A percentile compares a stretch with the other conserved stretches of the same genome.
Evolutionary conservation across 495 filamentous ascomycete genomes (phyloP).

Genomic region (Pseudoneurospora amorphoporcata): DNA sequence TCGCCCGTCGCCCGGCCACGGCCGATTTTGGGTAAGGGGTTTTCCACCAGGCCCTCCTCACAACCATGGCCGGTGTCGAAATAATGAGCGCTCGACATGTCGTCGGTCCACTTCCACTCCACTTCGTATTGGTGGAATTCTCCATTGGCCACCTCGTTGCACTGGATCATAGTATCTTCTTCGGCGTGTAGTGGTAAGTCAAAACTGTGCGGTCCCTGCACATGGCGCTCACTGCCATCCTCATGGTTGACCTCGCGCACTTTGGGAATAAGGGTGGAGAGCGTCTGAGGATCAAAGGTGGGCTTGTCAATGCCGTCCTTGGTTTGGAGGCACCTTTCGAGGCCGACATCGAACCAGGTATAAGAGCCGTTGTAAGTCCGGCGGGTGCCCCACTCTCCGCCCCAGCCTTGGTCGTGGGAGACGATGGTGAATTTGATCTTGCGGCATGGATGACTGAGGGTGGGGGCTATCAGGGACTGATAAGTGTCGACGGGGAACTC

Average conservation of each 20-base stretch:
- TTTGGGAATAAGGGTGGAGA: neutral
- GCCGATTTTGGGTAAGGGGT: slow-evolving; percentile 30
- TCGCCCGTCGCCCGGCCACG: slow-evolving; percentile 45
- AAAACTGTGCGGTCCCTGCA: slow-evolving; percentile 6
- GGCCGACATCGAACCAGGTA: slow-evolving; percentile 63
- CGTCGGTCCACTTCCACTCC: slow-evolving; percentile 46
- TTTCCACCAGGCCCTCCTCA: slow-evolving; percentile 19
- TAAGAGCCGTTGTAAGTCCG: slow-evolving; percentile 47
- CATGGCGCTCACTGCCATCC: neutral
- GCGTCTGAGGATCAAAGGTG: neutral
- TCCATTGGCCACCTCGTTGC: slow-evolving; percentile 33
- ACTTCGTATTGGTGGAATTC: slow-evolving; percentile 34
- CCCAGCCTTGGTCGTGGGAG: slow-evolving; percentile 61
- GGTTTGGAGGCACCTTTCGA: slow-evolving; percentile 29
- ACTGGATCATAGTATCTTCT: slow-evolving; percentile 38
- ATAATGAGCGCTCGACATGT: slow-evolving; percentile 22
- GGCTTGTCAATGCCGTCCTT: neutral
- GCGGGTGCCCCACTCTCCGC: slow-evolving; percentile 20
- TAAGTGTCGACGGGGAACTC: slow-evolving; percentile 24
- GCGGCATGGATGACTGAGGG: slow-evolving; percentile 35
- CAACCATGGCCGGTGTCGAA: neutral
- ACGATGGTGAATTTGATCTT: slow-evolving; percentile 55
- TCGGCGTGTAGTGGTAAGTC: slow-evolving; percentile 33
- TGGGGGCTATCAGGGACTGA: slow-evolving; percentile 18
- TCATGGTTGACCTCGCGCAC: slow-evolving; percentile 11